Base-by-base conservation (phyloP, 1,139 yeast species). In the Candida anutae region DNA sequence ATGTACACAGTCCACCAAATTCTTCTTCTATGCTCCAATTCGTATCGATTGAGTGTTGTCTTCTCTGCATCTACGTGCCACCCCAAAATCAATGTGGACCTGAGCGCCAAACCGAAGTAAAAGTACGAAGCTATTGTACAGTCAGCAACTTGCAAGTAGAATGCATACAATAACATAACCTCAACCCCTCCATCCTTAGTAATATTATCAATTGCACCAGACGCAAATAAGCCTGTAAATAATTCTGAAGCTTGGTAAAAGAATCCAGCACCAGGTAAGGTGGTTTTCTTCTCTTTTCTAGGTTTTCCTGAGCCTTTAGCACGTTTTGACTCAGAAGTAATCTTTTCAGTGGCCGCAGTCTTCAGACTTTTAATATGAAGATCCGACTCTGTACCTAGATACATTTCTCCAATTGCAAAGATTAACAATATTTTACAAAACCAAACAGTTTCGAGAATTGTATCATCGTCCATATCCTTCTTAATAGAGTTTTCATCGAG, bases 1-100 rank as follows among this genome's bases (percentile, higher is more conserved):
- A 82, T 82, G 52, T 82, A 83, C 8, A 83, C 88, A 0, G 94
- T 82, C 95, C 95, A 84, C 90, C 94, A 84, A 13, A 84, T 56
- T 40, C 95, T 59, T 45, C 94, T 62, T 39, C 93, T 60, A 49
- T 84, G 94, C 41, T 84, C 95, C 29, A 80, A 52, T 44, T 80
- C 87, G 42, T 68, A 78, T 28, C 83, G 53, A 32, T 76, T 66
- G 29, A 80, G 47, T 17, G 64, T 60, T 34, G 76, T 83, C 42
- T 74, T 74, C 32, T 79, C 87, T 5, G 85, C 79, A 54, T 81
- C 90, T 2, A 80, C 90, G 50, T 84, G 94, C 76, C 84, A 69
- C 1, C 95, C 95, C 18, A 82, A 53, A 23, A 81, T 71, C 32
- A 83, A 58, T 2, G 90, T 77, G 0, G 88, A 75, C 33, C 94